A percentile compares a stretch with the other conserved stretches of the same genome.
These are phyloP conservation scores for Fomes fomentarius DNA, from an alignment of 1,284 basidiomycete species.

Conservation along the genomic window DNA sequence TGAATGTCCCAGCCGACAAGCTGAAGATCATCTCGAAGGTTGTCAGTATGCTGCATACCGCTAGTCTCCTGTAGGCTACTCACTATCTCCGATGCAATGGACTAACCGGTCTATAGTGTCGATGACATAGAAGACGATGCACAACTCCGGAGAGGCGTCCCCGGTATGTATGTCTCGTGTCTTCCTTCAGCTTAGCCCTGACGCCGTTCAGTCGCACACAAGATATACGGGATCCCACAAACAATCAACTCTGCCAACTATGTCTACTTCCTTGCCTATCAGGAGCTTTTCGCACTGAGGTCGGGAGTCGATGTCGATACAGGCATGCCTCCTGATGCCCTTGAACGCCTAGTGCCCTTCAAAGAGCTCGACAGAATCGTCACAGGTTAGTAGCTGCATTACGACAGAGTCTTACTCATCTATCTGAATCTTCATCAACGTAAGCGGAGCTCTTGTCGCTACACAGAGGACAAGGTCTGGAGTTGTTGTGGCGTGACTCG, in stretches of 20 bases:
- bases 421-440: too few relatives aligned
- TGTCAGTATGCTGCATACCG: conserved; percentile 93
- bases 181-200: not conserved
- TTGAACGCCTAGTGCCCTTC: conserved; percentile 37
- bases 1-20: conserved; percentile 77
- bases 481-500: conserved; percentile 93
- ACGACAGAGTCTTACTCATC: not conserved
- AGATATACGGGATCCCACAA: conserved; percentile 95
- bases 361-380: conserved; percentile 69
- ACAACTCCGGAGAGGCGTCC: conserved; percentile 85
- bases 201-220: conserved; percentile 73
- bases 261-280: conserved; percentile 90
- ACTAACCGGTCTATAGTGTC: conserved; percentile 55
- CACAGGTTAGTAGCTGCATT: conserved; percentile 52
- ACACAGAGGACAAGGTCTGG: conserved; percentile 95
- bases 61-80: conserved; percentile 81
- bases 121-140: conserved; percentile 99
- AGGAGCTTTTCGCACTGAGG: conserved; percentile 72
- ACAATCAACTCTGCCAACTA: conserved; percentile 99
- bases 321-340: not conserved
- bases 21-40: conserved; percentile 78
- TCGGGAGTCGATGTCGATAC: conserved; percentile 27
- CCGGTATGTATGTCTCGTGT: conserved; percentile 50
- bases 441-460: conserved; percentile 86
- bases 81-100: not conserved